These are phyloP conservation scores for Earliella scabrosa DNA, from an alignment of 1,284 basidiomycete species.

Conservation along the genomic window DNA sequence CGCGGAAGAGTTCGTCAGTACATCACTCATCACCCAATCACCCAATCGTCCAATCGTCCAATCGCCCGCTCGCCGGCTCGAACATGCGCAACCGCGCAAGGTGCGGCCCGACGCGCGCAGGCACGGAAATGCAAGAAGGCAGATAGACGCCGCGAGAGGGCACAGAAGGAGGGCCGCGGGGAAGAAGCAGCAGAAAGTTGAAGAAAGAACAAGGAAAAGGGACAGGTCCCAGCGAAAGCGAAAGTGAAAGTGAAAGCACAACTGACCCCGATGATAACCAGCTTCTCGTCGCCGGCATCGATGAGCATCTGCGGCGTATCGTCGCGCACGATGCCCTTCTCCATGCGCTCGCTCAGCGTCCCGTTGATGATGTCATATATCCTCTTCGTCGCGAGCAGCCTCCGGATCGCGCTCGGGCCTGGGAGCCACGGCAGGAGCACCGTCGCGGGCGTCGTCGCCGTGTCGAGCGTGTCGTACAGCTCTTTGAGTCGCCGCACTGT, in stretches of 20 bases:
- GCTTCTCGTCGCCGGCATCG: conserved; percentile 65
- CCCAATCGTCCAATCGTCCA: too few relatives aligned
- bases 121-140: neutral
- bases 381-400: conserved; percentile 69
- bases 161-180: too few relatives aligned
- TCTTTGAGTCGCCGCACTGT: conserved; percentile 61
- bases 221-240: too few relatives aligned
- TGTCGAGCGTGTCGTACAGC: conserved; percentile 69
- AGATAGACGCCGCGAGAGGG: too few relatives aligned
- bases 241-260: neutral
- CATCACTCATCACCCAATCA: neutral
- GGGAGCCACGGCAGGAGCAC: conserved; percentile 76
- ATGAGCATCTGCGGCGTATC: conserved; percentile 76
- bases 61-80: too few relatives aligned
- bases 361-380: conserved; percentile 69
- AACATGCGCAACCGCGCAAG: too few relatives aligned
- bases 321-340: conserved; percentile 56
- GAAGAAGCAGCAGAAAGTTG: too few relatives aligned
- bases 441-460: conserved; percentile 69
- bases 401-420: conserved; percentile 67
- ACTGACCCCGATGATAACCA: conserved; percentile 71
- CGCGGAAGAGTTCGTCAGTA: conserved; percentile 20
- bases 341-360: conserved; percentile 57
- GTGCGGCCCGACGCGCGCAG: too few relatives aligned
- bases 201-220: too few relatives aligned